Conservation (phyloP, 1,284 basidiomycete species). For the Microbotryum scabiosae region DNA sequence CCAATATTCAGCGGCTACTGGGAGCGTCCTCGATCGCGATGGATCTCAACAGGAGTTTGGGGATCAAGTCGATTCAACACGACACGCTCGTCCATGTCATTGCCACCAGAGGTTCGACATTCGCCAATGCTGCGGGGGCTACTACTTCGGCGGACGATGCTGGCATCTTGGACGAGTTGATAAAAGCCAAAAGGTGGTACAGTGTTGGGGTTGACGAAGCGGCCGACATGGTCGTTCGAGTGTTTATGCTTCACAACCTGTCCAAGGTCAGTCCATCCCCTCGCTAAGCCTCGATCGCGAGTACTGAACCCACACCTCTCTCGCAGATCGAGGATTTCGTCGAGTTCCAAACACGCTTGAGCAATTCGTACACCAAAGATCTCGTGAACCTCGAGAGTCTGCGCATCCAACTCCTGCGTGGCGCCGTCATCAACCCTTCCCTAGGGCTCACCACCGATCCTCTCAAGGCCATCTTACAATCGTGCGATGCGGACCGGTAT, state of each 20-base stretch:
- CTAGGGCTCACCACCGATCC: not conserved
- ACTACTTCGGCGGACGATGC: slow-evolving; percentile 45
- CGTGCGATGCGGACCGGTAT: slow-evolving; percentile 46
- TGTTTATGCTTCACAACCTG: slow-evolving; percentile 3
- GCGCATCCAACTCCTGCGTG: slow-evolving; percentile 68
- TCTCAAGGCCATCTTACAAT: slow-evolving; percentile 4
- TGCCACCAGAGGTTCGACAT: slow-evolving; percentile 66
- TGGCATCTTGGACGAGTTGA: slow-evolving; percentile 48
- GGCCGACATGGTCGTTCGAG: slow-evolving; percentile 43
- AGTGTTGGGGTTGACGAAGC: slow-evolving; percentile 16
- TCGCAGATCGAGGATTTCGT: slow-evolving; percentile 76
- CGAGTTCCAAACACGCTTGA: slow-evolving; percentile 61
- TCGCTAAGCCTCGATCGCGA: too few relatives aligned
- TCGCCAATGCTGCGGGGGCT: slow-evolving; percentile 44
- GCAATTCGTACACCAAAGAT: slow-evolving; percentile 70
- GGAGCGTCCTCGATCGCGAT: slow-evolving; percentile 57
- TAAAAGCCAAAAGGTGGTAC: slow-evolving; percentile 13
- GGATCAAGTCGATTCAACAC: slow-evolving; percentile 70
- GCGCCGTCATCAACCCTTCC: slow-evolving; percentile 37
- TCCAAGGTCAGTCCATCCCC: slow-evolving; percentile 34
- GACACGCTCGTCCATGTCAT: slow-evolving; percentile 75
- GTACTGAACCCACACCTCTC: too few relatives aligned
- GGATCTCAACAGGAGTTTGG: slow-evolving; percentile 65
- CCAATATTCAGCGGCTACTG: slow-evolving; percentile 67
- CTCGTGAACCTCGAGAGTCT: slow-evolving; percentile 68